Conservation (phyloP, 495 filamentous ascomycete genomes). For the Neurospora pannonica region DNA sequence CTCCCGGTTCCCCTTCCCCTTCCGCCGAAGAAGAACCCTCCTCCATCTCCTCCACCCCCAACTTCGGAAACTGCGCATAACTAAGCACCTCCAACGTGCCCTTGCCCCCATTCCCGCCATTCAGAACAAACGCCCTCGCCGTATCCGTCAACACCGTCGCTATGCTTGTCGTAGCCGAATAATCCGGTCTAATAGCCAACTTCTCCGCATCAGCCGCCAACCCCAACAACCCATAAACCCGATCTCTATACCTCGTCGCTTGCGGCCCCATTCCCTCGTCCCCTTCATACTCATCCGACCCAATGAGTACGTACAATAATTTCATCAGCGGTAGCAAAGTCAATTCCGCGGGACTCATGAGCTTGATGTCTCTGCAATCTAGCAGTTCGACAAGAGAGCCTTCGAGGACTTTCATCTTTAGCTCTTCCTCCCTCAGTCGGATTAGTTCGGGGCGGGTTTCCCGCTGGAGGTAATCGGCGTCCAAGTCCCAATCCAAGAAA, state of each 20-base stretch:
- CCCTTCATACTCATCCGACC: background rate
- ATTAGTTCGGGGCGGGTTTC: no score
- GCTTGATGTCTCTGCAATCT: background rate
- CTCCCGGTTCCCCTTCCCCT: background rate
- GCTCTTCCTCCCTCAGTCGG: no score
- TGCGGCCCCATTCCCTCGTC: background rate
- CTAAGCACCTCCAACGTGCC: constrained; percentile 1
- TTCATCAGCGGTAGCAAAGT: background rate
- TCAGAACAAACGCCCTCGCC: constrained; percentile 6
- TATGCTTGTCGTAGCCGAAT: background rate
- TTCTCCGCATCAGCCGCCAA: constrained; percentile 5
- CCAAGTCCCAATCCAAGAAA: background rate
- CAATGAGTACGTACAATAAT: background rate
- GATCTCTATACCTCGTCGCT: constrained; percentile 1
- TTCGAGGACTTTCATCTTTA: no score
- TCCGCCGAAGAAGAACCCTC: background rate
- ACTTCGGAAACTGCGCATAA: constrained; percentile 7
- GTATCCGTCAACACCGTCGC: background rate
- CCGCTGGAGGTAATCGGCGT: no score
- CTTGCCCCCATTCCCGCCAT: background rate
- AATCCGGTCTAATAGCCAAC: constrained; percentile 4
- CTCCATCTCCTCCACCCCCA: background rate
- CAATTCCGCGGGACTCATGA: background rate
- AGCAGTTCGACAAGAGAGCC: no score
- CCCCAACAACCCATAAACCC: constrained; percentile 5